Conservation (phyloP, 306 rosid species). For the Rosa persica region DNA sequence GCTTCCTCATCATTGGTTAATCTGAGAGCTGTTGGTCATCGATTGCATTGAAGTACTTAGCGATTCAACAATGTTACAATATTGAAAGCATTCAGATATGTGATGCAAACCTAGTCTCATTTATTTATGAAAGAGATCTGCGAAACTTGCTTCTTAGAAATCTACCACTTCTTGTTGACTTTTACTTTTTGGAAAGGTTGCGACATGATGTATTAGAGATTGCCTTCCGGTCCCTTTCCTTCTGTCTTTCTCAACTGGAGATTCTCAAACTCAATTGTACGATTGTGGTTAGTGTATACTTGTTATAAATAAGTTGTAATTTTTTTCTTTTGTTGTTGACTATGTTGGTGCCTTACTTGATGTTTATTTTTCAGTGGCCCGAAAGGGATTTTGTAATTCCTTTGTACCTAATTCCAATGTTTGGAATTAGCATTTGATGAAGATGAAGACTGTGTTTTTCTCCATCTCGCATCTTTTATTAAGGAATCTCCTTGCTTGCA, state of each 20-base stretch:
- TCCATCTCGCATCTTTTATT: background rate
- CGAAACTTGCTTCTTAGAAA: background rate
- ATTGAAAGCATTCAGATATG: background rate
- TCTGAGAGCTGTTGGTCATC: constrained; percentile 5
- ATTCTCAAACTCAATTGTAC: background rate
- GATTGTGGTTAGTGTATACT: background rate
- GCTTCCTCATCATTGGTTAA: background rate
- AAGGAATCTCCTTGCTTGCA: background rate
- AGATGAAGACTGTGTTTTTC: background rate
- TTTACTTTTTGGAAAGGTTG: background rate
- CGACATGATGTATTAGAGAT: too few species aligned
- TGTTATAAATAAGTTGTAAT: background rate
- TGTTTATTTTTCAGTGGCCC: background rate
- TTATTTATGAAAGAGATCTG: background rate
- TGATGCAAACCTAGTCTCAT: constrained; percentile 11
- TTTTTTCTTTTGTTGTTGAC: background rate
- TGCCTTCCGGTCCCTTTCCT: background rate
- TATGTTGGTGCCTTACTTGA: background rate
- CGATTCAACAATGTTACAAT: background rate
- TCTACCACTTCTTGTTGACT: constrained; percentile 15
- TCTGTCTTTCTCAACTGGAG: constrained; percentile 7
- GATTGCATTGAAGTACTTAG: background rate
- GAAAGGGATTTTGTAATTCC: background rate
- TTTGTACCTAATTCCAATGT: background rate
- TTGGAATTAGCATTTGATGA: background rate